These are phyloP conservation scores for Thozetella sp. DNA, from an alignment of 495 filamentous ascomycete genomes.

Conservation along the genomic window DNA sequence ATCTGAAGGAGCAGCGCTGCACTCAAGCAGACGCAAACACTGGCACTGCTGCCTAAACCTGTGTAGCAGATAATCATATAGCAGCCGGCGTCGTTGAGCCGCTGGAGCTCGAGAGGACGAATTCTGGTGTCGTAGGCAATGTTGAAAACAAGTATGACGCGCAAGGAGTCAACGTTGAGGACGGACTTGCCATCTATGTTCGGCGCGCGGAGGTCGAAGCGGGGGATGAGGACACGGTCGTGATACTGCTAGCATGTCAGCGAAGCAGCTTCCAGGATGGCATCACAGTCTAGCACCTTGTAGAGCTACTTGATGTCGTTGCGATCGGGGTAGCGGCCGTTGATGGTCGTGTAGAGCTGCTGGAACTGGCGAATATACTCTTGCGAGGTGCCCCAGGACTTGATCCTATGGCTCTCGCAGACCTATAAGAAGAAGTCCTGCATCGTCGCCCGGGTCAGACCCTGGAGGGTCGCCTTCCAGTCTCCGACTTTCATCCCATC, in stretches of 20 bases:
- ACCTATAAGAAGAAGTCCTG: constrained; percentile 22
- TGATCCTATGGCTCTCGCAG: constrained; percentile 21
- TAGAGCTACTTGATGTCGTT: constrained; percentile 26
- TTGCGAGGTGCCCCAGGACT: constrained; percentile 10
- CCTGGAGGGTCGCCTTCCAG: constrained; percentile 23
- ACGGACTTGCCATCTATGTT: constrained; percentile 25
- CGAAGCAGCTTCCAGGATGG: neutral
- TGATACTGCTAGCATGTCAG: constrained; percentile 19
- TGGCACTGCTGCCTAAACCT: too few relatives aligned
- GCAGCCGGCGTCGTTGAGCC: constrained; percentile 5
- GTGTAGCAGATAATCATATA: constrained; percentile 17
- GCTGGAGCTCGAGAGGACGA: constrained; percentile 20
- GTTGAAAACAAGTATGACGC: constrained; percentile 22
- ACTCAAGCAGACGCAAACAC: too few relatives aligned
- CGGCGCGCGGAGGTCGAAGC: constrained; percentile 26
- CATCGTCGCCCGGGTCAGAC: constrained; percentile 17
- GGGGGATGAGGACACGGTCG: constrained; percentile 20
- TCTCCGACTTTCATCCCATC: constrained; percentile 7
- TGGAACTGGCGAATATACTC: constrained; percentile 26
- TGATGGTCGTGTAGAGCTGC: constrained; percentile 20
- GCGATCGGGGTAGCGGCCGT: constrained; percentile 20
- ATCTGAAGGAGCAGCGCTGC: too few relatives aligned
- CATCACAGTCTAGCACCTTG: constrained; percentile 31
- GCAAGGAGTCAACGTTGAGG: constrained; percentile 21
- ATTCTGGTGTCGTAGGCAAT: constrained; percentile 23